Evolutionary conservation across 495 filamentous ascomycete species (phyloP), one percentile per base, ranked within the genome.

Genomic region (Haplographium delicatum): DNA sequence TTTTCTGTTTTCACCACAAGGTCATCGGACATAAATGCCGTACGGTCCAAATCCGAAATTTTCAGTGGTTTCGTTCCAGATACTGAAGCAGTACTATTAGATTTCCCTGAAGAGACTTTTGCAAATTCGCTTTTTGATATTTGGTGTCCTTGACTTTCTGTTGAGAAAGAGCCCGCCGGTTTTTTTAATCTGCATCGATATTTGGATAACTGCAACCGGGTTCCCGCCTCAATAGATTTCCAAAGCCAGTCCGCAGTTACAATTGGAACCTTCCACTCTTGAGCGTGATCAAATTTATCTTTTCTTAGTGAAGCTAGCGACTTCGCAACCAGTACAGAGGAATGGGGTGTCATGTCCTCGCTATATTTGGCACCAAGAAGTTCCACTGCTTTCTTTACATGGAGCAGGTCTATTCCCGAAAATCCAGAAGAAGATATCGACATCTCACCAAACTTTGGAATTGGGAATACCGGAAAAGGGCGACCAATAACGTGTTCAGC

Each of bases 161-260:
- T 45, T 28, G 35, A 44, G 5, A 54, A 28, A 7, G 47, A 48
- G 2, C 30, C 46, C 10, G 47, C n/a, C 33, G 31, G 41, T 44
- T 54, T 55, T 30, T 47, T 42, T 8, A 27, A 15, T 41, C 54
- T 18, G 26, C 30, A 49, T 7, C 56, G 54, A 51, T 68, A 72
- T 31, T 59, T 47, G 15, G 56, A 67, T 37, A 81, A 79, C 11
- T 72, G 61, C 42, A 78, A 72, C 54, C 62, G 72, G 47, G 73
- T 67, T n/a, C 76, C 76, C 28, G 58, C 61, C 40, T 69, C 65
- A n/a, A 96, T 79, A 57, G 84, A 91, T 41, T 81, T 78, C 81
- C 85, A 89, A 2, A 98, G 70, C 93, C 93, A 98, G 11, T 81
- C 80, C 4, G 76, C 75, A 5, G 74, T 80, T 16, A 97, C 86